Evolutionary conservation across 1,284 basidiomycete species (phyloP), one percentile per base, ranked within the genome.

Genomic region (Xerocomus nothofagi): DNA sequence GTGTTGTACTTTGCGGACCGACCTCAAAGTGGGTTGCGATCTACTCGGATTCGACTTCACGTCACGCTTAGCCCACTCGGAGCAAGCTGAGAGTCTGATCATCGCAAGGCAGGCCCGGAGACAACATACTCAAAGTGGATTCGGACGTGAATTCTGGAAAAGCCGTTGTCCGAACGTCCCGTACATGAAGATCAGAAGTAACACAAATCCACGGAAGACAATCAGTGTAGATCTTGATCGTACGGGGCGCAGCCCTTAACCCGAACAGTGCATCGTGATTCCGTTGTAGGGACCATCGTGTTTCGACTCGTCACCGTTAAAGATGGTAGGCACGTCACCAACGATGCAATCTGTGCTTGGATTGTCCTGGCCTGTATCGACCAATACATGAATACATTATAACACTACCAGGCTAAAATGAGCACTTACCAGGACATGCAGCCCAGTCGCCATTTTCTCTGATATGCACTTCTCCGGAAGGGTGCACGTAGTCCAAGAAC

Each of bases 211-310:
- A 38, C n/a, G 6, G 14, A 21, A 27, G 27, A 12, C 27, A 12
- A 9, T n/a, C n/a, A n/a, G n/a, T n/a, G 27, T 12, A 29, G 9
- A 27, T 27, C 1, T 3, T n/a, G n/a, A n/a, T n/a, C n/a, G n/a
- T n/a, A n/a, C n/a, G n/a, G 12, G 15, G 24, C 10, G 41, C 23
- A 23, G 23, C 14, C 7, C 32, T 46, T 31, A 47, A 23, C 14
- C n/a, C 8, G 12, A n/a, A 6, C 62, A 64, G 0, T 72, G 71
- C 71, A 86, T 82, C 21, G 43, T 51, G 32, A 86, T 67, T 11
- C 77, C 77, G 49, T 81, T 74, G 59, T 84, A 86, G 7, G 82
- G 82, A 2, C 80, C 80, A 49, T 70, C 64, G 55, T 88, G 86
- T 51, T 86, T 69, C 5, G 51, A 32, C 40, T 60, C 26, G 31